phyloP scores from a whole-genome alignment of 2,329 filamentous ascomycete species.

The Aspergillus nomiae region DNA sequence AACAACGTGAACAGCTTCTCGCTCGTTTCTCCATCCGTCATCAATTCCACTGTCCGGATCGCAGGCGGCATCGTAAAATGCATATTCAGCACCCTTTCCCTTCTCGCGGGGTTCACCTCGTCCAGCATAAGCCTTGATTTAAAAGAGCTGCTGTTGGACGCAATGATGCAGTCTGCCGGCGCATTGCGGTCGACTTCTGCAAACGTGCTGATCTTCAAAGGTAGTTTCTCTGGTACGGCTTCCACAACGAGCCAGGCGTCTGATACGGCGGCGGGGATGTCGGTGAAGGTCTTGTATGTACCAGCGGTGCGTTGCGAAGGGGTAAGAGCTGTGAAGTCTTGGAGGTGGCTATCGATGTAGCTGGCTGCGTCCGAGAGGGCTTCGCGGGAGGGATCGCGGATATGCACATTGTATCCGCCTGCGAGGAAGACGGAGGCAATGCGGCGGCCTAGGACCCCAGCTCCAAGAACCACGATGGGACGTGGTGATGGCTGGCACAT shows the following conservation, averaged over 20 bases:
- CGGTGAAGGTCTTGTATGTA: constrained; percentile 35
- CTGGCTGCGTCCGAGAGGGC: constrained; percentile 31
- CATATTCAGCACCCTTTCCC: constrained; percentile 52
- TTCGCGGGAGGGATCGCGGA: constrained; percentile 35
- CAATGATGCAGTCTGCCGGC: constrained; percentile 51
- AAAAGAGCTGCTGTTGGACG: constrained; percentile 56
- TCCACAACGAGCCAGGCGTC: constrained; percentile 59
- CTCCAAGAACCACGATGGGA: constrained; percentile 33
- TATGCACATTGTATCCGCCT: constrained; percentile 29
- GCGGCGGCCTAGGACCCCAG: constrained; percentile 31
- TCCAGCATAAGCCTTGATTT: constrained; percentile 53
- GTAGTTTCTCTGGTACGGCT: constrained; percentile 54
- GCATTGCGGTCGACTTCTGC: constrained; percentile 48
- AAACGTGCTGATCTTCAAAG: constrained; percentile 53
- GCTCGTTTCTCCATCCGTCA: constrained; percentile 53
- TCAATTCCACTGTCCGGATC: constrained; percentile 54
- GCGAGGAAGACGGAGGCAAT: background rate
- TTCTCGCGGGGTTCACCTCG: constrained; percentile 42
- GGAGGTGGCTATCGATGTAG: constrained; percentile 39
- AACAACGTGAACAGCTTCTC: constrained; percentile 50
- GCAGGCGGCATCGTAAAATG: constrained; percentile 56
- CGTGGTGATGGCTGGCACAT: constrained; percentile 33
- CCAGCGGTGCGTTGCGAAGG: constrained; percentile 31
- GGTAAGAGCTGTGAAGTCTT: constrained; percentile 29
- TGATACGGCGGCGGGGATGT: constrained; percentile 44